A percentile compares a stretch with the other conserved stretches of the same genome.
phyloP scores from a whole-genome alignment of 371 early-diverging fungal genomes.

The Mortierella sp. region DNA sequence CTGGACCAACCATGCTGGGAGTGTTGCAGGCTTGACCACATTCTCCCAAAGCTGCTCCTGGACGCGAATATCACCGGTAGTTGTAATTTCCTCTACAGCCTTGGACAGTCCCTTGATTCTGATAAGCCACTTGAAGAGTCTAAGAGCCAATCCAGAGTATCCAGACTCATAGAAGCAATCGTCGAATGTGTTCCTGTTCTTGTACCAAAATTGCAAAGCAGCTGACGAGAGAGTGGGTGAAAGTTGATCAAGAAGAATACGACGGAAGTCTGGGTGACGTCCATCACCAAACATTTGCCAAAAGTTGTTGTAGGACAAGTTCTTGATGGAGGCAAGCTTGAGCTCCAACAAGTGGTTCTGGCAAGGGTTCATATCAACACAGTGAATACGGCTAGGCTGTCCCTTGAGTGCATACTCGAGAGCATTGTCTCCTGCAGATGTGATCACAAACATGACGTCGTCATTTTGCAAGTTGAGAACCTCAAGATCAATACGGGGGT shows the following conservation, averaged over 20 bases:
- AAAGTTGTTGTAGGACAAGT: constrained; percentile 74
- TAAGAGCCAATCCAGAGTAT: constrained; percentile 85
- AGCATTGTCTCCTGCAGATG: constrained; percentile 90
- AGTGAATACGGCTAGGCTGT: constrained; percentile 79
- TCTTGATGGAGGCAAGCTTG: constrained; percentile 79
- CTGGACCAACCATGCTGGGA: constrained; percentile 75
- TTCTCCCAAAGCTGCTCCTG: constrained; percentile 76
- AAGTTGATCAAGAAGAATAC: constrained; percentile 73
- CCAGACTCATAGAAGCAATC: constrained; percentile 87
- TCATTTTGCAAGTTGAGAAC: constrained; percentile 73
- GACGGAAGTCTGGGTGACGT: constrained; percentile 68
- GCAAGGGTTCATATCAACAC: constrained; percentile 91
- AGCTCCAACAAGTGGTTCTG: constrained; percentile 90
- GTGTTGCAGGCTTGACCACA: constrained; percentile 70
- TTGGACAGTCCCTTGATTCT: constrained; percentile 70
- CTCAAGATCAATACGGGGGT: constrained; percentile 83
- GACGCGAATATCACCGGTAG: constrained; percentile 67
- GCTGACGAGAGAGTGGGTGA: constrained; percentile 81
- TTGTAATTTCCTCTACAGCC: constrained; percentile 71
- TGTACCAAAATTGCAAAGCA: constrained; percentile 86
- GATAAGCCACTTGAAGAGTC: constrained; percentile 75
- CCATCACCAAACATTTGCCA: constrained; percentile 91
- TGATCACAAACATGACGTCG: constrained; percentile 86
- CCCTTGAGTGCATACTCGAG: constrained; percentile 84
- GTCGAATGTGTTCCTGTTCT: constrained; percentile 68